Conservation (phyloP, 176 grass and related monocot species). For the Oryza rufipogon region DNA sequence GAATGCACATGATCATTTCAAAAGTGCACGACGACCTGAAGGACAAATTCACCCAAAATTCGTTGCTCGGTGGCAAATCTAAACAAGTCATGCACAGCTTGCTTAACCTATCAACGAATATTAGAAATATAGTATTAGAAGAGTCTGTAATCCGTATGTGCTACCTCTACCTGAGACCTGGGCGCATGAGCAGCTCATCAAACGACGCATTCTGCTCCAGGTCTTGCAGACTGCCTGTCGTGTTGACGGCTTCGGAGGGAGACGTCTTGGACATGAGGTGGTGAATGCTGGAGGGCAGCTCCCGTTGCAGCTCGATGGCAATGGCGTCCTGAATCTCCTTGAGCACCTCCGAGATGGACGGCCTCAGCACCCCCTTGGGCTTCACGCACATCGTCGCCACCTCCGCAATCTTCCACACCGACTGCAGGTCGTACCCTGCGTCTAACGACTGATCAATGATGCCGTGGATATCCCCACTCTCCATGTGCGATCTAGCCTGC, state of each 20-base stretch:
- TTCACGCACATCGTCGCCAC: constrained; percentile 83
- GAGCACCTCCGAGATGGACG: constrained; percentile 75
- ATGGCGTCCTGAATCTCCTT: constrained; percentile 98
- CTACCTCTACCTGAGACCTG: constrained; percentile 29
- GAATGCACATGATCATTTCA: not conserved
- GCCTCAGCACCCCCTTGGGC: constrained; percentile 64
- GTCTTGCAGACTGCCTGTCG: not conserved
- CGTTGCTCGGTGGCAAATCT: not conserved
- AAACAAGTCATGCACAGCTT: not conserved
- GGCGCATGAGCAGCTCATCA: constrained; percentile 58
- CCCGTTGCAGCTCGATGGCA: constrained; percentile 52
- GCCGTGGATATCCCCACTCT: constrained; percentile 83
- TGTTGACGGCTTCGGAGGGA: too few relatives aligned
- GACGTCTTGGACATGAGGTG: constrained; percentile 43
- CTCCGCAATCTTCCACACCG: constrained; percentile 95
- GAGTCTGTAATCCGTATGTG: not conserved
- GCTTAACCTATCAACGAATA: not conserved
- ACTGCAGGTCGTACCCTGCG: constrained; percentile 65
- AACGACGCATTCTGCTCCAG: constrained; percentile 42
- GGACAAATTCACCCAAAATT: not conserved
- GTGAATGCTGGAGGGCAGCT: constrained; percentile 17
- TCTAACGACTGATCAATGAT: constrained; percentile 63
- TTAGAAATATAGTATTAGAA: too few relatives aligned
- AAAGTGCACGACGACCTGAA: not conserved
- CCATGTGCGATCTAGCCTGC: constrained; percentile 79